Base-by-base conservation (phyloP, 176 grass and related monocot species). In the Oryza rufipogon region DNA sequence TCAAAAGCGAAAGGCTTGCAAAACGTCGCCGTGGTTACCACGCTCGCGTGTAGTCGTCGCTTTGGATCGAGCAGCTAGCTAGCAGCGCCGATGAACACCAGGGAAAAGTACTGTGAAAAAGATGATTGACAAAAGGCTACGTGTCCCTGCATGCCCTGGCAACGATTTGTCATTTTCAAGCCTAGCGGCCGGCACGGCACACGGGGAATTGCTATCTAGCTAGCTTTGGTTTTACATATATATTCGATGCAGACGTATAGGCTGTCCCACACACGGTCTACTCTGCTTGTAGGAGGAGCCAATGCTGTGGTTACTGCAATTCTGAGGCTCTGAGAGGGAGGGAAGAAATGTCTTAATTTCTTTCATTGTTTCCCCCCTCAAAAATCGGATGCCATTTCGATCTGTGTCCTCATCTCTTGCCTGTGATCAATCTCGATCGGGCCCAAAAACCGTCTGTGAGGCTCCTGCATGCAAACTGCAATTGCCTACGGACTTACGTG, bases 121-220 rank as follows among this genome's bases (percentile, higher is more conserved):
- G 73, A 76, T 76, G 86, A 87, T 64, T 64, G 65, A 71, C 86
- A 87, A 77, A 87, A 82, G 72, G 66, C 79, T 87, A 87, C 72
- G 64, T 47, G 45, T 16, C 16, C 16, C 47, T 75, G 74, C 16
- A 63, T 63, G 74, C 16, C 34, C 56, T 30, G 60, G 42, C 73
- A 63, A 76, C 64, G 66, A 82, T 82, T 71, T 82, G 86, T 87
- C 79, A 77, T 26, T 76, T 15, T 77, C 79, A 82, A 64, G 28
- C 78, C 49, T 77, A 77, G 72, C 47, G 66, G 34, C 70, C 47
- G 66, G 34, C 70, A 75, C 63, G 64, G 78, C 58, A 36, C 70
- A 75, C 63, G 64, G 78, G 77, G 67, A 73, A 30, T 23, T 19
- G 20, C 20, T 3, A n/a, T 6, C 42, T 61, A 23, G 58, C 19